Evolutionary conservation across 2,329 filamentous ascomycete species (phyloP).

Genomic region (Arthrobotrys conoides): DNA sequence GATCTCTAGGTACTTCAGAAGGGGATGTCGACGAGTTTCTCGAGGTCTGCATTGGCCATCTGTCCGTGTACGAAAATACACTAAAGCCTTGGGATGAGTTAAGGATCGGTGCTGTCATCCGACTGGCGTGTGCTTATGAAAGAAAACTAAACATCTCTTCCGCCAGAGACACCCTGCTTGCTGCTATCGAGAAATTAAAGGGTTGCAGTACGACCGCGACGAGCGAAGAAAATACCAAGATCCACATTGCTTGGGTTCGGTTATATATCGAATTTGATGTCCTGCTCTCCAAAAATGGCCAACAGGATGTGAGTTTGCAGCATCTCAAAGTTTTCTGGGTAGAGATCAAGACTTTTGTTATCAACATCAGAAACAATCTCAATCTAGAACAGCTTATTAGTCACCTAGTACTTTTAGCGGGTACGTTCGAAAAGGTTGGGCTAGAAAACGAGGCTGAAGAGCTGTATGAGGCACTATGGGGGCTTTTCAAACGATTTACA

Average conservation of each 20-base stretch:
- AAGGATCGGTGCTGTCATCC: conserved; percentile 27
- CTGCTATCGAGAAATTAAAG: not conserved
- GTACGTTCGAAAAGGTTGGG: not conserved
- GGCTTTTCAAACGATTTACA: not conserved
- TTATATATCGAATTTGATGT: not conserved
- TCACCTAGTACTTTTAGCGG: not conserved
- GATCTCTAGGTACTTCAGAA: not conserved
- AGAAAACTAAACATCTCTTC: not conserved
- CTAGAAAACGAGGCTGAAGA: not conserved
- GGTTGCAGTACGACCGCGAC: not conserved
- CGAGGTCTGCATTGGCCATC: conserved; percentile 32
- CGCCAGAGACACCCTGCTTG: not conserved
- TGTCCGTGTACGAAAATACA: conserved; percentile 10
- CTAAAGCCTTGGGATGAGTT: conserved; percentile 31
- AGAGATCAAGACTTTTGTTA: not conserved
- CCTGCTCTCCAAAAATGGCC: not conserved
- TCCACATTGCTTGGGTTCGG: not conserved
- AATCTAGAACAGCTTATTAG: not conserved
- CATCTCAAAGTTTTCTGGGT: not conserved
- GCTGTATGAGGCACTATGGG: not conserved
- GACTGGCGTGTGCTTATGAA: conserved; percentile 13
- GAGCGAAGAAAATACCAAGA: not conserved
- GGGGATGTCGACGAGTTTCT: conserved; percentile 12
- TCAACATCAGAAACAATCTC: not conserved
- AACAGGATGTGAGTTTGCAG: not conserved